phyloP scores from a whole-genome alignment of 768 basidiomycete genomes.

The Collybia nuda region DNA sequence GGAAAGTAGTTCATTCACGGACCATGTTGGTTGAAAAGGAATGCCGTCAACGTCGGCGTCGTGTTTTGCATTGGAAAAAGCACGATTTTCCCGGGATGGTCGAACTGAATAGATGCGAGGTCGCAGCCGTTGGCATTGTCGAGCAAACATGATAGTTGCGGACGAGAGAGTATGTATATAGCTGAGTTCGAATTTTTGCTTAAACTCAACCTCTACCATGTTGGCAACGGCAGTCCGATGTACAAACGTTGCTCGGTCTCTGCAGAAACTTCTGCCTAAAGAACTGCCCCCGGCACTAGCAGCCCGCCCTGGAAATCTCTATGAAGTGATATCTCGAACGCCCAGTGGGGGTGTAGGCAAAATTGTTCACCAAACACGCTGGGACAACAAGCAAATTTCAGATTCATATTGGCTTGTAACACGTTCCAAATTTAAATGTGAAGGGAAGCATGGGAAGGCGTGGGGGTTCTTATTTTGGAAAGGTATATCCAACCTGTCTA shows the following conservation, averaged over 20 bases:
- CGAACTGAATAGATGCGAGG: constrained; percentile 11
- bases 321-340: constrained; percentile 67
- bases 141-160: constrained; percentile 16
- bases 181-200: constrained; percentile 25
- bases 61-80: constrained; percentile 6
- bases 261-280: constrained; percentile 60
- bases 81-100: constrained; percentile 5
- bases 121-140: constrained; percentile 20
- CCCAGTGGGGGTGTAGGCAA: constrained; percentile 69
- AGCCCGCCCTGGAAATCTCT: constrained; percentile 61
- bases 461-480: constrained; percentile 83
- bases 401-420: constrained; percentile 79
- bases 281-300: constrained; percentile 61
- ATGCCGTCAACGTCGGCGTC: constrained; percentile 61
- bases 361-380: constrained; percentile 70
- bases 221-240: constrained; percentile 29
- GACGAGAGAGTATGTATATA: not conserved
- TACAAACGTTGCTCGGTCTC: constrained; percentile 30
- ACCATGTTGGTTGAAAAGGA: constrained; percentile 74
- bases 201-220: constrained; percentile 26
- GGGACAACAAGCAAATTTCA: constrained; percentile 65
- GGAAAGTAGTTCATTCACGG: constrained; percentile 71
- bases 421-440: constrained; percentile 65
- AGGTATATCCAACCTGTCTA: constrained; percentile 45
- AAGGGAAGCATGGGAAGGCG: constrained; percentile 76